phyloP scores from a whole-genome alignment of 2,329 filamentous ascomycete genomes.

The Pyrenophora tritici-repentis region DNA sequence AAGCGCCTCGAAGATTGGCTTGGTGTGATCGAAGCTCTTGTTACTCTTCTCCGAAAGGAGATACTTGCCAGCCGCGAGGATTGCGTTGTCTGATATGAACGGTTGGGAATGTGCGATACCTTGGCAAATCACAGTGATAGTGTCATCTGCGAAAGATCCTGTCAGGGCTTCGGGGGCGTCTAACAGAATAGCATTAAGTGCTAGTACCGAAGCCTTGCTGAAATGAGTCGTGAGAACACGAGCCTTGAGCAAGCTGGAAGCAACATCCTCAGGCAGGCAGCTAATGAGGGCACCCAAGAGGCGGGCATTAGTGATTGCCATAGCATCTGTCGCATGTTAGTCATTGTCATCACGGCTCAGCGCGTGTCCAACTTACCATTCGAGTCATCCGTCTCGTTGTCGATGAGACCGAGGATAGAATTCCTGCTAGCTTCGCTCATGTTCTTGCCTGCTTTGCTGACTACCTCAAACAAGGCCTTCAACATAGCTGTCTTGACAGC shows the following conservation, averaged over 20 bases:
- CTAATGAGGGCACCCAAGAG: constrained; percentile 88
- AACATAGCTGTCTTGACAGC: constrained; percentile 96
- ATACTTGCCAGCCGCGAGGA: constrained; percentile 90
- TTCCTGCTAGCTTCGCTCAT: constrained; percentile 91
- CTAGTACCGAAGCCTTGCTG: constrained; percentile 78
- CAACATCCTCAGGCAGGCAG: constrained; percentile 76
- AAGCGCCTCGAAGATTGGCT: constrained; percentile 79
- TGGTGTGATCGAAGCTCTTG: constrained; percentile 76
- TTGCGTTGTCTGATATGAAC: constrained; percentile 86
- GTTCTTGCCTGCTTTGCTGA: constrained; percentile 90
- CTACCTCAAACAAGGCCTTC: constrained; percentile 93
- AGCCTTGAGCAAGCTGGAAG: constrained; percentile 64
- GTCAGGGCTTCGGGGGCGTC: constrained; percentile 76
- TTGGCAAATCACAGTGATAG: constrained; percentile 76
- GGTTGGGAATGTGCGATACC: constrained; percentile 74
- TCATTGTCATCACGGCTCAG: neutral
- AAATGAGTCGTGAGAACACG: constrained; percentile 79
- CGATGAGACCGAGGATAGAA: constrained; percentile 86
- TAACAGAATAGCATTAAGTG: constrained; percentile 84
- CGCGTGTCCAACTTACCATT: constrained; percentile 57
- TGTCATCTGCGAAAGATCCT: constrained; percentile 71
- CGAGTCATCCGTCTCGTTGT: constrained; percentile 76
- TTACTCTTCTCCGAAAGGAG: constrained; percentile 69
- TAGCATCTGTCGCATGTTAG: constrained; percentile 55
- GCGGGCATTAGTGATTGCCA: constrained; percentile 88